These are phyloP conservation scores for Saccharum officinarum DNA, from an alignment of 176 grass and related monocot species.

Conservation along the genomic window DNA sequence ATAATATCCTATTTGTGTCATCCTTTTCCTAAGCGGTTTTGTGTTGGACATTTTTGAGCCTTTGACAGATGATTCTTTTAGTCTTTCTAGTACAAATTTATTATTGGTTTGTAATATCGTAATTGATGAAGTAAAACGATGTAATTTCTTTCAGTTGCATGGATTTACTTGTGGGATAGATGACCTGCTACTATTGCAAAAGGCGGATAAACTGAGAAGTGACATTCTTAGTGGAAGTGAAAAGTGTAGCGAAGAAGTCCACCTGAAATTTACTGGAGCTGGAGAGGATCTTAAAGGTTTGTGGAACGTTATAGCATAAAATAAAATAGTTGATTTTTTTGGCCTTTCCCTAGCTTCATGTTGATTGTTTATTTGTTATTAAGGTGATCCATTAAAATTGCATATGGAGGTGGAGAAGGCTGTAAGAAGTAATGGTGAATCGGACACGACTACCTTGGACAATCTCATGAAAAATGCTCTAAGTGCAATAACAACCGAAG, in stretches of 20 bases:
- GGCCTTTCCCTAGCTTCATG: background rate
- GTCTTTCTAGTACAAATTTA: background rate
- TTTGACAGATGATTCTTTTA: background rate
- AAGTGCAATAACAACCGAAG: constrained; percentile 47
- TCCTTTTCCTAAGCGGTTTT: background rate
- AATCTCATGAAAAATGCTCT: constrained; percentile 58
- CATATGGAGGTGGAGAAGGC: constrained; percentile 75
- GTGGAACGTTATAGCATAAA: constrained; percentile 14
- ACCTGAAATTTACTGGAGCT: constrained; percentile 43
- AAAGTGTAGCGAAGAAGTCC: constrained; percentile 41
- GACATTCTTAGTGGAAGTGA: constrained; percentile 51
- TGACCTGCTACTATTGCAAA: constrained; percentile 62
- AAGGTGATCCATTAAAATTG: constrained; percentile 53
- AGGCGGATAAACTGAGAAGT: constrained; percentile 36
- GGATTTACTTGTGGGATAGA: constrained; percentile 96
- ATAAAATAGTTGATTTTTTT: background rate
- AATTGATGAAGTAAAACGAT: background rate
- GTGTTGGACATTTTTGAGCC: background rate
- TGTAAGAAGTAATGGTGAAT: constrained; percentile 64
- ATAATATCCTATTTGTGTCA: background rate
- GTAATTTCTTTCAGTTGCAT: constrained; percentile 60
- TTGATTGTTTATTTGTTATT: constrained; percentile 15
- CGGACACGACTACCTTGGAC: constrained; percentile 64
- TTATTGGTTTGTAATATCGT: background rate
- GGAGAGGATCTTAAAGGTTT: constrained; percentile 43